phyloP scores from a whole-genome alignment of 2,329 filamentous ascomycete genomes.

The Xylaria hypoxylon region DNA sequence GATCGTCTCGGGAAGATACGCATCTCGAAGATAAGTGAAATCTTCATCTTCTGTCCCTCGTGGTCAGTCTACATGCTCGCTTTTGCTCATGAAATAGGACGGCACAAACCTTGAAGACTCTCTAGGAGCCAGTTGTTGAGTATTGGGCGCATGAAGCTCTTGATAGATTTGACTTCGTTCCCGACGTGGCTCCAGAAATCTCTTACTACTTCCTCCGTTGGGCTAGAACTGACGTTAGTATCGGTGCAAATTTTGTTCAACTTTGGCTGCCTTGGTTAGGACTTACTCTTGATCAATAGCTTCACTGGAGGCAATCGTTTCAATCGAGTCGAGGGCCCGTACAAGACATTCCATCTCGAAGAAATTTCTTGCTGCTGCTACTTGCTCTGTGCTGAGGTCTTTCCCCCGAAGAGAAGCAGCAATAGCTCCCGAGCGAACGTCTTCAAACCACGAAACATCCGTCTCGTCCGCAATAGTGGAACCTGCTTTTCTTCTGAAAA shows the following conservation, averaged over 20 bases:
- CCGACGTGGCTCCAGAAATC: conserved; percentile 68
- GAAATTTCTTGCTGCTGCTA: conserved; percentile 69
- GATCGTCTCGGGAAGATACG: conserved; percentile 87
- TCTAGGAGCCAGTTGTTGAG: conserved; percentile 72
- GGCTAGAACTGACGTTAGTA: conserved; percentile 50
- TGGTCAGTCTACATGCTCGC: conserved; percentile 13
- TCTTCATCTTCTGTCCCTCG: conserved; percentile 65
- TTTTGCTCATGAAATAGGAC: neutral
- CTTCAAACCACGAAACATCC: conserved; percentile 51
- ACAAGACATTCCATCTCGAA: conserved; percentile 77
- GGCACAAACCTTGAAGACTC: conserved; percentile 64
- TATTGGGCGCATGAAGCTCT: conserved; percentile 69
- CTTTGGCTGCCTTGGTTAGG: neutral
- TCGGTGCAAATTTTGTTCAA: neutral
- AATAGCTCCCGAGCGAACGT: conserved; percentile 43
- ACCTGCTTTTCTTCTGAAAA: conserved; percentile 56
- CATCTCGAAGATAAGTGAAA: conserved; percentile 73
- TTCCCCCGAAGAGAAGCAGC: conserved; percentile 50
- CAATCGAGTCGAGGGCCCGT: conserved; percentile 73
- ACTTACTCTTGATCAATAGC: conserved; percentile 65
- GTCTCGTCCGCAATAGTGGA: conserved; percentile 51
- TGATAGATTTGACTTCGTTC: conserved; percentile 64
- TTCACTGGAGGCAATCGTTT: conserved; percentile 71
- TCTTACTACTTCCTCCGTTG: conserved; percentile 52
- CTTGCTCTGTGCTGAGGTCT: conserved; percentile 55